phyloP scores from a whole-genome alignment of 169 alveolate species.

The Plasmodium vinckei region DNA sequence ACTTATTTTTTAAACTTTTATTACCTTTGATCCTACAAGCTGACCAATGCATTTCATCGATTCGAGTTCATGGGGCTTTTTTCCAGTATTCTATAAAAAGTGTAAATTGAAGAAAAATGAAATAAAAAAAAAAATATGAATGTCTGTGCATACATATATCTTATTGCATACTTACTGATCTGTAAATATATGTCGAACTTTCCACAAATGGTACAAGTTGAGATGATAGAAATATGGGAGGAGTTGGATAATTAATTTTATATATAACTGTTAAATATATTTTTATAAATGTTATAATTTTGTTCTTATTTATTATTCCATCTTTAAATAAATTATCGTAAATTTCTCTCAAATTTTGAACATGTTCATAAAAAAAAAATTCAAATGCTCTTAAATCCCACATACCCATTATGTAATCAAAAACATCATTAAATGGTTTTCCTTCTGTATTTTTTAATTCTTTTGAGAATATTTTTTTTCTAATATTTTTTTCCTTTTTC shows the following conservation, averaged over 20 bases:
- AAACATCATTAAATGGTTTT: constrained; percentile 47
- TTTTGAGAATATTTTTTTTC: constrained; percentile 21
- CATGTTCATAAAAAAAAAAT: constrained; percentile 68
- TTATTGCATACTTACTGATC: constrained; percentile 34
- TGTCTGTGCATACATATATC: background rate
- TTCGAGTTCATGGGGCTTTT: constrained; percentile 20
- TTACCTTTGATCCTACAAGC: constrained; percentile 34
- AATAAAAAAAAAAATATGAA: background rate
- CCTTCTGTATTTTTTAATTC: constrained; percentile 42
- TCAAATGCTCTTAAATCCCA: constrained; percentile 20
- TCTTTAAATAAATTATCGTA: constrained; percentile 66
- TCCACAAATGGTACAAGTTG: constrained; percentile 14
- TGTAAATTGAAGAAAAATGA: background rate
- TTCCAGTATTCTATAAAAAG: constrained; percentile 25
- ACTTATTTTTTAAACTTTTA: constrained; percentile 1
- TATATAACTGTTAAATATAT: constrained; percentile 22
- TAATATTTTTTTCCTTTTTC: constrained; percentile 17
- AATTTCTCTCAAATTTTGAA: constrained; percentile 47
- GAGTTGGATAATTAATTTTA: constrained; percentile 60
- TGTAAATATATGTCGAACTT: constrained; percentile 49
- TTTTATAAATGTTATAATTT: constrained; percentile 30
- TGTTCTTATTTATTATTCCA: constrained; percentile 41
- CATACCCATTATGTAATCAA: constrained; percentile 30
- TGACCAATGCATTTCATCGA: constrained; percentile 59
- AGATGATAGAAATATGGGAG: constrained; percentile 67